A percentile compares a stretch with the other conserved stretches of the same genome.
phyloP scores from a whole-genome alignment of 2,329 filamentous ascomycete species.

The Elsinoe ampelina region DNA sequence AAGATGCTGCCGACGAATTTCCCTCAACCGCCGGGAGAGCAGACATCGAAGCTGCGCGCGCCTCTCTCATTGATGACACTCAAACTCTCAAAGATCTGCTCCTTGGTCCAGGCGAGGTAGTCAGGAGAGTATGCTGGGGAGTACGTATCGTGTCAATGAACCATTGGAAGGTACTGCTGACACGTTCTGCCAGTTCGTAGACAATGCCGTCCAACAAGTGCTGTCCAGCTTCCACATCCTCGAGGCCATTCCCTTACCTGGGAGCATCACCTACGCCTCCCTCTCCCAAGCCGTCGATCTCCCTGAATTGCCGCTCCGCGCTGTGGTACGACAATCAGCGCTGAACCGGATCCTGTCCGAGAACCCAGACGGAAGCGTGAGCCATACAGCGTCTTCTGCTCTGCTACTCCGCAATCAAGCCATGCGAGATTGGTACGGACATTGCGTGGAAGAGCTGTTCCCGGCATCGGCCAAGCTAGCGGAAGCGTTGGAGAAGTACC shows the following conservation, averaged over 20 bases:
- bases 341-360: background rate
- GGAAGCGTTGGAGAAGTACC: background rate
- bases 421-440: background rate
- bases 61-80: too few relatives aligned
- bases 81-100: too few relatives aligned
- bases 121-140: too few relatives aligned
- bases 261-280: background rate
- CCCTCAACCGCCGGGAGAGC: too few relatives aligned
- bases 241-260: background rate
- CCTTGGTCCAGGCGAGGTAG: too few relatives aligned
- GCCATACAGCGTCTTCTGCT: background rate
- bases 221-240: background rate
- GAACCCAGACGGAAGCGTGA: background rate
- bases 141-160: too few relatives aligned
- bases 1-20: too few relatives aligned
- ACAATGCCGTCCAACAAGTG: background rate
- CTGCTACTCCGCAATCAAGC: background rate
- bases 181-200: background rate
- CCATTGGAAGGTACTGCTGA: too few relatives aligned
- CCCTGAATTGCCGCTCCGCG: background rate
- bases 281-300: background rate
- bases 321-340: background rate
- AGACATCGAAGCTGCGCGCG: too few relatives aligned
- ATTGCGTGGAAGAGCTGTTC: background rate
- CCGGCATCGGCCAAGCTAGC: background rate